Base-by-base conservation (phyloP, 495 filamentous ascomycete genomes). In the Penicillium coprophilum region DNA sequence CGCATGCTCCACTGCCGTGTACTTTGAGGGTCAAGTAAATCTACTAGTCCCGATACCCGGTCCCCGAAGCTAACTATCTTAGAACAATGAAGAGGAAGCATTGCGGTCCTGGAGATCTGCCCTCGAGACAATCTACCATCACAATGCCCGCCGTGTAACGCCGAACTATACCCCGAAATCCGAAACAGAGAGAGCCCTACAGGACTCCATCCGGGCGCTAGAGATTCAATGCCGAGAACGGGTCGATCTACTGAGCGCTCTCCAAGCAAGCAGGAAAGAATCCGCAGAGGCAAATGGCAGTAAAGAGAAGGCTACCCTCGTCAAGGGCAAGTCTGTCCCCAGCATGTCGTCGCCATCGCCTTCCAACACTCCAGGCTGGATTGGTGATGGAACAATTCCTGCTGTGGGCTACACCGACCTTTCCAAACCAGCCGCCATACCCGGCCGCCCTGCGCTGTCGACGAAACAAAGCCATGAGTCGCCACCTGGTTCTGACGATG, bases 221-320 rank as follows among this genome's bases (percentile, higher is more conserved):
- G 91, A 97, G 66, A 67, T 92, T 64, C 92, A 97, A 76, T 96
- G 91, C 74, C 94, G 95, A 69, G 92, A 97, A 73, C 83, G 90
- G 46, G 90, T 96, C 46, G 91, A 94, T 69, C 79, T 97, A 17
- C 78, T 98, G 15, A 88, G 93, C 59, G 88, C 92, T 23, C 78
- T 97, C 50, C 81, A 83, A 43, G 73, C 87, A 56, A 96, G 91
- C 59, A 83, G 90, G 57, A 79, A 85, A 49, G 88, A 93, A 47
- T 72, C 74, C 6, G 70, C 70, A 36, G 68, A 71, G 38, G 59
- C 63, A 39, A 69, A 60, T 49, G 66, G 68, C 60, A 58, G 59
- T 43, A 65, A 68, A 20, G 39, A 34, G 36, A 44, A 50, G 9
- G 44, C 61, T 34, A 56, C 61, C 10, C 63, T 64, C 1, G 31